Percentiles rank a stretch among this genome's conserved stretches.
Evolutionary conservation across 1,284 basidiomycete species (phyloP).

Genomic region (Trichosporon coremiiforme): DNA sequence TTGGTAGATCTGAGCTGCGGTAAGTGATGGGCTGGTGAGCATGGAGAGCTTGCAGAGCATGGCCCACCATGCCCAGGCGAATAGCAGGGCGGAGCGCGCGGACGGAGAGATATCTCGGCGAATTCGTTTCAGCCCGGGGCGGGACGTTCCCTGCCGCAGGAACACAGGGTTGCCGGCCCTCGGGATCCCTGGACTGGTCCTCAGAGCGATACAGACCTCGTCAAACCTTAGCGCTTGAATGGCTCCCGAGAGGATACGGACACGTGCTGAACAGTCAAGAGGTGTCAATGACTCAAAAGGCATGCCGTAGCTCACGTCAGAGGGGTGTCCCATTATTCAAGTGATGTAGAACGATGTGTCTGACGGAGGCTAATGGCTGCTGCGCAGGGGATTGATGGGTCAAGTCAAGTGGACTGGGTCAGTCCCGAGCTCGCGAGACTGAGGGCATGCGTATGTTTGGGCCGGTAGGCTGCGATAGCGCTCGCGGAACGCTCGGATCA

Average conservation of each 20-base stretch:
- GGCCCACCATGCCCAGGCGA: too few species aligned
- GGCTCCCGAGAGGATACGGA: not conserved
- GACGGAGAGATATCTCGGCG: constrained; percentile 10
- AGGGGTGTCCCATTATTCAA: not conserved
- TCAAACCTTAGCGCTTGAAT: not conserved
- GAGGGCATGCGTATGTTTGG: too few species aligned
- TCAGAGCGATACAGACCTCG: not conserved
- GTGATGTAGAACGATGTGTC: not conserved
- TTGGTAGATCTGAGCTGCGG: not conserved
- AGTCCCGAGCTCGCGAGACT: too few species aligned
- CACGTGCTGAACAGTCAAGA: not conserved
- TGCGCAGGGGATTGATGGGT: not conserved
- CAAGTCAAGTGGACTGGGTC: not conserved
- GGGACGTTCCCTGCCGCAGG: not conserved
- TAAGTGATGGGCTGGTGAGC: not conserved
- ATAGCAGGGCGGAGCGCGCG: not conserved
- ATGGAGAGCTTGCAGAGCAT: too few species aligned
- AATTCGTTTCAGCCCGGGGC: constrained; percentile 12
- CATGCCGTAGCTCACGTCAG: not conserved
- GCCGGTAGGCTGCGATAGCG: too few species aligned
- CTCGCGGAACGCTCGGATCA: too few species aligned
- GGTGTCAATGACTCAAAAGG: too few species aligned
- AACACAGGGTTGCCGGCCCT: not conserved
- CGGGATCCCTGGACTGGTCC: not conserved
- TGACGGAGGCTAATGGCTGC: not conserved